Base-by-base conservation (phyloP, 805 yeast genomes). In the Yarrowia sp. region DNA sequence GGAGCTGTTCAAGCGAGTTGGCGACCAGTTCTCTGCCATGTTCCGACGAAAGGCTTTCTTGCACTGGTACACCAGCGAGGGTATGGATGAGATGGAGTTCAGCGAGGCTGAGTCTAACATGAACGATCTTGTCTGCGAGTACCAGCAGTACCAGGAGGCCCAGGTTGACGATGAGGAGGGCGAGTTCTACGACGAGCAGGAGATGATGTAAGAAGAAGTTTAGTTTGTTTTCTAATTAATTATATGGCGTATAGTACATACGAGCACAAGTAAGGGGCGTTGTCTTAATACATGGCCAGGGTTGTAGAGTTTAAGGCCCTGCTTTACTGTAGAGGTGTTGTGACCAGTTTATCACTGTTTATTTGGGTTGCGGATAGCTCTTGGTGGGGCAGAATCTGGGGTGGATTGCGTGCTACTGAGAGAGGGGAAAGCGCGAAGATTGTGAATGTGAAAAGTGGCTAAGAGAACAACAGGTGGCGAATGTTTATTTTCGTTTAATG, bases 1-100 rank as follows among this genome's bases (percentile, higher is more conserved):
- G 80, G 96, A 91, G 77, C 81, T 92, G 73, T 92, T 92, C 80
- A 85, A 86, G 79, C 87, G 97, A 79, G 88, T 90, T 65, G 93
- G 93, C 69, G 90, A 84, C 72, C 97, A 92, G 79, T 92, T 92
- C 79, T 82, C 87, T 71, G 92, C 92, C 67, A 92, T 92, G 97
- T 92, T 89, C 79, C 85, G 90, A 76, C 90, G 95, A 81, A 89
- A 88, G 77, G 97, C 97, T 68, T 92, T 92, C 85, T 86, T 92
- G 79, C 97, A 92, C 78, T 92, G 97, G 97, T 92, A 90, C 79
- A 89, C 95, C 10, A 83, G 87, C 71, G 97, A 92, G 79, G 97
- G 97, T 80, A 92, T 92, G 97, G 97, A 92, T 74, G 96, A 88
- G 79, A 83, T 87, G 82, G 97, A 92, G 80, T 92, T 92, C 78